phyloP scores from a whole-genome alignment of 2,329 filamentous ascomycete genomes.

The Penicillium crustosum region DNA sequence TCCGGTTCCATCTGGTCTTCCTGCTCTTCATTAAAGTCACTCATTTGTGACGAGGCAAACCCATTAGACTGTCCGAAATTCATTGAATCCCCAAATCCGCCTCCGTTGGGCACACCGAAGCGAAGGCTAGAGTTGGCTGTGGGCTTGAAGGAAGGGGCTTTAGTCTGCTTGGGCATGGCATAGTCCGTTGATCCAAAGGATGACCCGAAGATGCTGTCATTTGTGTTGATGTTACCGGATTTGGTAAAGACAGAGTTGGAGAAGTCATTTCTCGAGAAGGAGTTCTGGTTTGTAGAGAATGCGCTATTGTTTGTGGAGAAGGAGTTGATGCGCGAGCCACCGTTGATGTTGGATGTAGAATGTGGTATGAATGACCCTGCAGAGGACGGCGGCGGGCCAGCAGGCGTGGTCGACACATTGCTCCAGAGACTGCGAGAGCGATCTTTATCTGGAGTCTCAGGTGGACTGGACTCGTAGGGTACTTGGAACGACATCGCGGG shows the following conservation, averaged over 20 bases:
- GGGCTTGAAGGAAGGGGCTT: slow-evolving; percentile 23
- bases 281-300: slow-evolving; percentile 25
- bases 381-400: slow-evolving; percentile 55
- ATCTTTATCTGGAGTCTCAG: slow-evolving; percentile 40
- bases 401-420: slow-evolving; percentile 58
- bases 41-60: slow-evolving; percentile 30
- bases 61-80: slow-evolving; percentile 28
- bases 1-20: slow-evolving; percentile 27
- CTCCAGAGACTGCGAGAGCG: slow-evolving; percentile 37
- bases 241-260: slow-evolving; percentile 41
- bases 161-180: slow-evolving; percentile 31
- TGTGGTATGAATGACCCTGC: slow-evolving; percentile 57
- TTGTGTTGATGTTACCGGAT: slow-evolving; percentile 37
- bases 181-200: slow-evolving; percentile 39
- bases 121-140: slow-evolving; percentile 29
- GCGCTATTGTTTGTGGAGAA: slow-evolving; percentile 14
- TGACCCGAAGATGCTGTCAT: slow-evolving; percentile 40
- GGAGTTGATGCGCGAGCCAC: slow-evolving; percentile 50
- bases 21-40: slow-evolving; percentile 25
- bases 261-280: slow-evolving; percentile 28
- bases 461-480: slow-evolving; percentile 38
- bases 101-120: slow-evolving; percentile 30
- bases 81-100: slow-evolving; percentile 27
- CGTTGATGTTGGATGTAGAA: slow-evolving; percentile 53
- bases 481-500: slow-evolving; percentile 37